Evolutionary conservation across 1,284 basidiomycete species (phyloP).

Genomic region (Sanguinoderma infundibulare): DNA sequence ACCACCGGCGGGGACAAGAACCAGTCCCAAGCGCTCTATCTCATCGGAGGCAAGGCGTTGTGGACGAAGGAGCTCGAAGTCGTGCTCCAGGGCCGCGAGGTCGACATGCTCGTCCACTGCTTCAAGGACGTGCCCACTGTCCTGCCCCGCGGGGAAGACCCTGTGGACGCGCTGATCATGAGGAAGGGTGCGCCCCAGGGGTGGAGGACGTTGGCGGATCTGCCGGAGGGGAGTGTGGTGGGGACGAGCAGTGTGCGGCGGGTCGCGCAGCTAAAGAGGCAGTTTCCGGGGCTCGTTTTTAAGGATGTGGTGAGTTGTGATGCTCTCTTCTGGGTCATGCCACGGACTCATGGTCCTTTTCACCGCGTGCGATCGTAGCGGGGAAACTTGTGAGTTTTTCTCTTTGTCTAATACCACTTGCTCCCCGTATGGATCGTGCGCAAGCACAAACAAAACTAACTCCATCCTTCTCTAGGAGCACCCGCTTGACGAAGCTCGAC

Average conservation of each 20-base stretch:
- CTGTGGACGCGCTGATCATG: conserved; percentile 89
- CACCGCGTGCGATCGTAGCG: not conserved
- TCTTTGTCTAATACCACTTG: not conserved
- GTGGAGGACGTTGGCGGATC: conserved; percentile 81
- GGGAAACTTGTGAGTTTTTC: not conserved
- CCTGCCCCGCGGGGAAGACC: conserved; percentile 91
- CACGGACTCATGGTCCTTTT: not conserved
- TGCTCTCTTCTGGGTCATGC: conserved; percentile 2
- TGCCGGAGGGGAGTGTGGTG: conserved; percentile 89
- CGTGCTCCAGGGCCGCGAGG: conserved; percentile 69
- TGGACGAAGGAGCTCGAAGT: conserved; percentile 98
- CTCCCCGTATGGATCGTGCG: too few species aligned
- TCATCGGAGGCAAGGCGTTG: conserved; percentile 85
- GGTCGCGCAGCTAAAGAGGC: conserved; percentile 84
- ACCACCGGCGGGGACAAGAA: conserved; percentile 93
- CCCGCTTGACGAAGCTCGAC: conserved; percentile 92
- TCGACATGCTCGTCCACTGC: conserved; percentile 94
- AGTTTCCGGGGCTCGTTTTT: conserved; percentile 81
- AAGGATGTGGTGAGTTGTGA: conserved; percentile 80
- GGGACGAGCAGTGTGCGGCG: conserved; percentile 95
- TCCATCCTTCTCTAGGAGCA: conserved; percentile 59
- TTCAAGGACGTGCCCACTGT: conserved; percentile 95
- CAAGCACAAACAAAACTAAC: too few species aligned
- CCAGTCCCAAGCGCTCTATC: conserved; percentile 79
- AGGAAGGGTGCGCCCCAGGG: conserved; percentile 63